Conservation (phyloP, 1,139 yeast genomes). For the Lodderomyces oxycetoniae region DNA sequence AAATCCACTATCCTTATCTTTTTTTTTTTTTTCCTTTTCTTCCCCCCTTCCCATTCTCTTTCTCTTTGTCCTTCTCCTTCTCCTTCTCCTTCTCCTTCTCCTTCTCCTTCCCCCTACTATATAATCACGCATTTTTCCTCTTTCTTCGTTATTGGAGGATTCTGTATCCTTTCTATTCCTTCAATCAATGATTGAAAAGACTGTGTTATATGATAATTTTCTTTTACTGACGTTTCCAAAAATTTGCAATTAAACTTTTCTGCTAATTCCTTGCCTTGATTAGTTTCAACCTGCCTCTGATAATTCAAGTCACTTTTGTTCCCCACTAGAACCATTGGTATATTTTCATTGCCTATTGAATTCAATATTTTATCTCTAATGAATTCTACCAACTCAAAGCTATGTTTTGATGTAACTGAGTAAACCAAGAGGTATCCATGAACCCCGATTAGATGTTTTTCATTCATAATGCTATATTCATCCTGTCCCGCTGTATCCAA, state of each 20-base stretch:
- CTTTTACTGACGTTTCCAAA: slow-evolving; percentile 81
- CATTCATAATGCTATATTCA: slow-evolving; percentile 80
- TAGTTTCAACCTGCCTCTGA: slow-evolving; percentile 59
- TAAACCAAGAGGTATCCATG: slow-evolving; percentile 84
- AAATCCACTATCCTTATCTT: not conserved
- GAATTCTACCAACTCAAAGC: slow-evolving; percentile 73
- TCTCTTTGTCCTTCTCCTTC: not conserved
- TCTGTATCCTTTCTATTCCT: slow-evolving; percentile 62
- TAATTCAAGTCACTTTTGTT: slow-evolving; percentile 71
- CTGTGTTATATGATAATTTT: slow-evolving; percentile 58
- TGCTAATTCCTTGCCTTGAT: slow-evolving; percentile 66
- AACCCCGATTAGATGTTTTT: slow-evolving; percentile 76
- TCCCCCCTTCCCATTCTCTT: not conserved
- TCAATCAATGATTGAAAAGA: slow-evolving; percentile 66
- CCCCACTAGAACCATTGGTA: slow-evolving; percentile 82
- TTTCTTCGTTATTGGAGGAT: slow-evolving; percentile 38
- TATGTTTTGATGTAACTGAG: slow-evolving; percentile 73
- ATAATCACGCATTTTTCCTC: slow-evolving; percentile 38
- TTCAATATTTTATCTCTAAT: slow-evolving; percentile 83
- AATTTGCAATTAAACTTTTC: slow-evolving; percentile 59
- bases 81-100: not conserved
- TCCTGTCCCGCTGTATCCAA: slow-evolving; percentile 96
- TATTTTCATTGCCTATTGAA: slow-evolving; percentile 63
- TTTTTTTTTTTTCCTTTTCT: not conserved
- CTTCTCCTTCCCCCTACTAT: slow-evolving; percentile 13